A percentile compares a stretch with the other conserved stretches of the same genome.
These are phyloP conservation scores for Williopsis jadinii DNA, from an alignment of 1,139 yeast genomes.

Conservation along the genomic window DNA sequence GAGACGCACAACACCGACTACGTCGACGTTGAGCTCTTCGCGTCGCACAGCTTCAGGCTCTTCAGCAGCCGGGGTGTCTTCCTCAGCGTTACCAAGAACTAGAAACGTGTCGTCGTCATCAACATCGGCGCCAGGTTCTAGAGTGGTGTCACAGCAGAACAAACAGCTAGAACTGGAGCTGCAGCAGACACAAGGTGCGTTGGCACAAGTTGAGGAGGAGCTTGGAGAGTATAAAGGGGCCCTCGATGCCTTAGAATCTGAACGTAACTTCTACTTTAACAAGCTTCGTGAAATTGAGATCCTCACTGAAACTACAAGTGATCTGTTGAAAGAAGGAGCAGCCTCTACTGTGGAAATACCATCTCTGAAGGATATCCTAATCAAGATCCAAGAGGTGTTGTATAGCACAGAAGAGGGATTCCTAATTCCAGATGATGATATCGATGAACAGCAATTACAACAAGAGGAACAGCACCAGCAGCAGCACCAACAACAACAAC, in stretches of 20 bases:
- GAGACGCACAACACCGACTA: conserved; percentile 6
- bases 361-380: conserved; percentile 36
- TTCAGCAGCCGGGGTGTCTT: conserved; percentile 1
- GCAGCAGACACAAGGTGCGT: conserved; percentile 29
- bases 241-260: conserved; percentile 57
- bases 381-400: conserved; percentile 64
- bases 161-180: conserved; percentile 28
- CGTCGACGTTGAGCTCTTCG: conserved; percentile 10
- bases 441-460: conserved; percentile 1
- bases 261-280: conserved; percentile 84
- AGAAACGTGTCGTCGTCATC: conserved; percentile 3
- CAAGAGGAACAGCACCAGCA: conserved; percentile 1
- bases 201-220: conserved; percentile 41
- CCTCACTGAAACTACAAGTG: conserved; percentile 60
- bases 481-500: not conserved
- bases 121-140: conserved; percentile 17
- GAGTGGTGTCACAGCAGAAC: conserved; percentile 11
- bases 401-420: conserved; percentile 82
- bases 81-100: conserved; percentile 7
- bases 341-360: conserved; percentile 23
- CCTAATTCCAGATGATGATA: conserved; percentile 34
- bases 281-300: conserved; percentile 87
- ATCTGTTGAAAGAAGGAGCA: conserved; percentile 32
- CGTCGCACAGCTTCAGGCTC: conserved; percentile 4
- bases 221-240: conserved; percentile 44